A percentile compares a stretch with the other conserved stretches of the same genome.
Evolutionary conservation across 495 filamentous ascomycete genomes (phyloP).

Genomic region (Tuber borchii): DNA sequence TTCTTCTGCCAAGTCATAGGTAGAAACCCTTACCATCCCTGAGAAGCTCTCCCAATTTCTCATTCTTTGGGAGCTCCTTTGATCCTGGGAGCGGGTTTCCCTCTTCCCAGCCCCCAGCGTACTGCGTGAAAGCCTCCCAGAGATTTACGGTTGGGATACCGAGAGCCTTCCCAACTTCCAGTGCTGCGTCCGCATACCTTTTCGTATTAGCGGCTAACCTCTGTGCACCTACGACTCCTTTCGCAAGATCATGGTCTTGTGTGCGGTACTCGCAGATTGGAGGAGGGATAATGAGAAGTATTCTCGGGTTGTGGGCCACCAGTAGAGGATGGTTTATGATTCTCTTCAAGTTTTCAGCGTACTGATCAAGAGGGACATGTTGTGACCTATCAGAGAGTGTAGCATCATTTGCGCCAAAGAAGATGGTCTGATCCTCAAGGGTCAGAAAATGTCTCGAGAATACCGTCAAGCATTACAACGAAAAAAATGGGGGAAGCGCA

Average conservation of each 20-base stretch:
- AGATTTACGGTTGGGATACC: conserved; percentile 65
- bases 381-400: conserved; percentile 57
- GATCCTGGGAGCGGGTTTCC: conserved; percentile 53
- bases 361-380: conserved; percentile 66
- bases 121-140: conserved; percentile 65
- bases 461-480: not conserved
- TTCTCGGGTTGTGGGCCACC: conserved; percentile 60
- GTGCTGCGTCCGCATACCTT: conserved; percentile 62
- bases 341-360: conserved; percentile 60
- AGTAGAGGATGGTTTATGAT: conserved; percentile 65
- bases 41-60: conserved; percentile 50
- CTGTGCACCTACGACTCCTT: conserved; percentile 49
- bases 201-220: conserved; percentile 60
- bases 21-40: conserved; percentile 52
- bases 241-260: conserved; percentile 50
- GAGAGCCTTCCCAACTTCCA: conserved; percentile 58
- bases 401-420: conserved; percentile 85
- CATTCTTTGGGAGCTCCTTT: conserved; percentile 48
- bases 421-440: conserved; percentile 54
- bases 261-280: conserved; percentile 72
- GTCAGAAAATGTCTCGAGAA: conserved; percentile 16
- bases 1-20: not conserved
- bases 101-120: conserved; percentile 59
- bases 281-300: conserved; percentile 71
- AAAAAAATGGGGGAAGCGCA: conserved; percentile 43